A percentile compares a stretch with the other conserved stretches of the same genome.
Evolutionary conservation across 306 rosid species (phyloP).

Genomic region (Boehmeria nivea): DNA sequence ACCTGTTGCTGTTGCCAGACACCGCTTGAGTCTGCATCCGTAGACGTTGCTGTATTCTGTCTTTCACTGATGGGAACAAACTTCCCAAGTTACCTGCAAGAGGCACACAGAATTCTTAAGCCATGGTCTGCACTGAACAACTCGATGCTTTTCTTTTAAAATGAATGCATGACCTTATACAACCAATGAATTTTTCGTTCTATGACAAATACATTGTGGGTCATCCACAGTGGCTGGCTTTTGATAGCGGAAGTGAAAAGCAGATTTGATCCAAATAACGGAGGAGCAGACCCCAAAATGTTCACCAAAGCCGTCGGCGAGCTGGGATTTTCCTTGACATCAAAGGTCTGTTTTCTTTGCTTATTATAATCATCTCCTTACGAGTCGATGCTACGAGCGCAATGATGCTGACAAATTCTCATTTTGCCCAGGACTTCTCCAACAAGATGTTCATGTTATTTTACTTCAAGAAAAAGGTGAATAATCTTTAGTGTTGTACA

Average conservation of each 20-base stretch:
- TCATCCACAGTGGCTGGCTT: conserved; percentile 70
- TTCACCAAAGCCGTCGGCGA: conserved; percentile 61
- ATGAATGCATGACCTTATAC: background rate
- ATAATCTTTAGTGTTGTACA: conserved; percentile 8
- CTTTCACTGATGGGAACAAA: conserved; percentile 95
- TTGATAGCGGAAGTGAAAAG: conserved; percentile 95
- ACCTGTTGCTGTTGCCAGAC: conserved; percentile 44
- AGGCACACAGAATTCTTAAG: conserved; percentile 80
- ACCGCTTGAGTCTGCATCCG: conserved; percentile 55
- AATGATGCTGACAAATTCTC: conserved; percentile 30
- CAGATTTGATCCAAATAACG: conserved; percentile 76
- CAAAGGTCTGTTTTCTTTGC: conserved; percentile 36
- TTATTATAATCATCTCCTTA: conserved; percentile 5
- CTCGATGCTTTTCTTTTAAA: background rate
- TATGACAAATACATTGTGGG: conserved; percentile 20
- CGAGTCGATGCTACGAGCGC: background rate
- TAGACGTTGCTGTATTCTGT: conserved; percentile 80
- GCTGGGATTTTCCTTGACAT: conserved; percentile 58
- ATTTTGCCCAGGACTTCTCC: conserved; percentile 66
- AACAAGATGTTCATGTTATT: conserved; percentile 83
- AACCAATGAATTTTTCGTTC: conserved; percentile 1
- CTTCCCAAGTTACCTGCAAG: conserved; percentile 58
- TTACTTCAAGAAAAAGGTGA: conserved; percentile 80
- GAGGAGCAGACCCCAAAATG: conserved; percentile 81
- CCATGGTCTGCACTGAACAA: conserved; percentile 49